Percentiles rank a stretch among this genome's conserved stretches.
These are phyloP conservation scores for Trapa incisa DNA, from an alignment of 345 rosid genomes.

Conservation along the genomic window DNA sequence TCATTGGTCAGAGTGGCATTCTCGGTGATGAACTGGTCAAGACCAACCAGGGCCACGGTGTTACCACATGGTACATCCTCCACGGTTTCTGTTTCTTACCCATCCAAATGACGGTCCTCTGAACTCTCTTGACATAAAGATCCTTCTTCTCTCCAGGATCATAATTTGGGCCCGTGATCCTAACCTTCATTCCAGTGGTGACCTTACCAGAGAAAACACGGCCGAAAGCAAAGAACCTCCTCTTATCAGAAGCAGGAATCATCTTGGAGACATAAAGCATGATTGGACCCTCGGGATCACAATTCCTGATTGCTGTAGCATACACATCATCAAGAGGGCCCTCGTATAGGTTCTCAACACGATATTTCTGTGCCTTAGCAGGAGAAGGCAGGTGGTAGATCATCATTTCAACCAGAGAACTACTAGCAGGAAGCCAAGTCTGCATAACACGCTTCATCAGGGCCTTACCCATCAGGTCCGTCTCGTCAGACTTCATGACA, in stretches of 20 bases:
- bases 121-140: conserved; percentile 37
- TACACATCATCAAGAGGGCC: conserved; percentile 64
- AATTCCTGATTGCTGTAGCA: conserved; percentile 53
- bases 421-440: conserved; percentile 67
- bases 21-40: conserved; percentile 57
- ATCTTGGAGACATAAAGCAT: conserved; percentile 71
- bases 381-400: conserved; percentile 63
- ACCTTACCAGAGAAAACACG: conserved; percentile 61
- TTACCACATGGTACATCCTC: conserved; percentile 84
- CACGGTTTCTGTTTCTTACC: conserved; percentile 65
- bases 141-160: conserved; percentile 69
- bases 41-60: conserved; percentile 66
- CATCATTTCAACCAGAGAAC: conserved; percentile 59
- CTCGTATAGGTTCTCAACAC: conserved; percentile 67
- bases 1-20: conserved; percentile 67
- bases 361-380: conserved; percentile 44
- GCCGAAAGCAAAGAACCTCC: conserved; percentile 66
- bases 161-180: conserved; percentile 72
- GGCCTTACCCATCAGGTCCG: conserved; percentile 51
- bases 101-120: conserved; percentile 77
- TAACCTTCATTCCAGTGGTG: conserved; percentile 56
- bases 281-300: conserved; percentile 60
- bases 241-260: conserved; percentile 79
- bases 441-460: conserved; percentile 78
- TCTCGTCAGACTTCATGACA: conserved; percentile 47